A percentile compares a stretch with the other conserved stretches of the same genome.
phyloP scores from a whole-genome alignment of 2,329 filamentous ascomycete species.

The Phyllosticta paracitricarpa region DNA sequence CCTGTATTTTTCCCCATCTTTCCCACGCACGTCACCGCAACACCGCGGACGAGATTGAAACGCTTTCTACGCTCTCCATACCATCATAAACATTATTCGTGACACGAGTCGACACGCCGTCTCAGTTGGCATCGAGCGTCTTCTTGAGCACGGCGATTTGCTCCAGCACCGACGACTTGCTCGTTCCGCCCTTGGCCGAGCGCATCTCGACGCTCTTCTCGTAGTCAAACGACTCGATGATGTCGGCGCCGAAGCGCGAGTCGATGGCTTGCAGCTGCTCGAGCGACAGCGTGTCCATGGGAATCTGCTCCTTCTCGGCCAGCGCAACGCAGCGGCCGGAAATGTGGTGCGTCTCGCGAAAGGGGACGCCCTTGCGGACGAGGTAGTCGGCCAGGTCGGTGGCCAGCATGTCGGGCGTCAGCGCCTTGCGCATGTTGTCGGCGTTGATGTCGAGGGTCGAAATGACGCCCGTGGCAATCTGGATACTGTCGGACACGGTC shows the following conservation, averaged over 20 bases:
- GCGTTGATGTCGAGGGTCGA: conserved; percentile 60
- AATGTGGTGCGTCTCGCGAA: conserved; percentile 73
- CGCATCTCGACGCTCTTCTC: conserved; percentile 74
- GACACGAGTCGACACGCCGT: background rate
- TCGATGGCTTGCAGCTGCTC: conserved; percentile 62
- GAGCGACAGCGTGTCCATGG: conserved; percentile 60
- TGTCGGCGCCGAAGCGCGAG: conserved; percentile 58
- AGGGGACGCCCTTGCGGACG: conserved; percentile 59
- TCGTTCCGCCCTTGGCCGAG: conserved; percentile 67
- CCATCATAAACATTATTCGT: background rate
- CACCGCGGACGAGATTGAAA: background rate
- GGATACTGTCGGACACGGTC: conserved; percentile 69
- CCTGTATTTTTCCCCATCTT: too few species aligned
- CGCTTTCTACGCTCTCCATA: background rate
- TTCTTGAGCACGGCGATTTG: conserved; percentile 49
- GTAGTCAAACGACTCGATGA: conserved; percentile 65
- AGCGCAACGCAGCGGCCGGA: conserved; percentile 63
- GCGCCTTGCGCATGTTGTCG: conserved; percentile 66
- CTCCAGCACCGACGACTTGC: conserved; percentile 55
- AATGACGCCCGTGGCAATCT: conserved; percentile 73
- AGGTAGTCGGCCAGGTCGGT: conserved; percentile 58
- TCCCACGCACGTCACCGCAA: too few species aligned
- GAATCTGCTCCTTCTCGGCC: conserved; percentile 53
- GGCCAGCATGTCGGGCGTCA: conserved; percentile 77
- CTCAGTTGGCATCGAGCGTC: conserved; percentile 14